These are phyloP conservation scores for Alloascoidea africana DNA, from an alignment of 805 yeast species.

Conservation along the genomic window DNA sequence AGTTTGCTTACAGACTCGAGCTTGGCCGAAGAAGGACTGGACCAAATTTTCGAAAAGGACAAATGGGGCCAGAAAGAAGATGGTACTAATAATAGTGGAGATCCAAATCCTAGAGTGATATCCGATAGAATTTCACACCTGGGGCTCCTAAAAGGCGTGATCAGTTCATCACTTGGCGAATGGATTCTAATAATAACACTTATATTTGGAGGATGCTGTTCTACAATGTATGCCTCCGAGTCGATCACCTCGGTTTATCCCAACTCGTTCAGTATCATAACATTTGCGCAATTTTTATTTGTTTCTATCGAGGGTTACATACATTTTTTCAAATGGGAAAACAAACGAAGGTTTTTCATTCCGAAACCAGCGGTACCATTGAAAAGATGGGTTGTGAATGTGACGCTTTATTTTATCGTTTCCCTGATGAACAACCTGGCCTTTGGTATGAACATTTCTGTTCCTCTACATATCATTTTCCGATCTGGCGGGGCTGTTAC, in stretches of 20 bases:
- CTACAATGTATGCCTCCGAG: slow-evolving; percentile 39
- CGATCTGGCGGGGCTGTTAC: slow-evolving; percentile 38
- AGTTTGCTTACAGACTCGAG: too few species aligned
- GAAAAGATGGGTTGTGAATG: slow-evolving; percentile 23
- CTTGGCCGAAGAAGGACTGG: too few species aligned
- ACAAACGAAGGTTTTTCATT: slow-evolving; percentile 15
- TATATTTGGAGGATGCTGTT: slow-evolving; percentile 45
- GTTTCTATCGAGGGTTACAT: slow-evolving; percentile 23
- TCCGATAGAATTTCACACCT: neutral
- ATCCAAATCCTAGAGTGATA: neutral
- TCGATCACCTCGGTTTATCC: slow-evolving; percentile 20
- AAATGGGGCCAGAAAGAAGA: too few species aligned
- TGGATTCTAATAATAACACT: slow-evolving; percentile 9
- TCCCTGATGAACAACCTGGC: slow-evolving; percentile 32
- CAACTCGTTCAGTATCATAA: slow-evolving; percentile 25
- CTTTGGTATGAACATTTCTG: slow-evolving; percentile 29
- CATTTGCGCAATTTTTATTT: slow-evolving; percentile 28
- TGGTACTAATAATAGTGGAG: too few species aligned
- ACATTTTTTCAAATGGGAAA: slow-evolving; percentile 15
- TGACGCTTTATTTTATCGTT: slow-evolving; percentile 25
- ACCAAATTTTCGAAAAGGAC: too few species aligned
- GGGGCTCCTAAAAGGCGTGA: neutral
- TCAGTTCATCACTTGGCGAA: slow-evolving; percentile 2
- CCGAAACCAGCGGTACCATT: slow-evolving; percentile 22
- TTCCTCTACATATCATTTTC: slow-evolving; percentile 39